Percentiles rank a stretch among this genome's conserved stretches.
These are phyloP conservation scores for Neurospora sp. DNA, from an alignment of 495 filamentous ascomycete genomes.

Conservation along the genomic window DNA sequence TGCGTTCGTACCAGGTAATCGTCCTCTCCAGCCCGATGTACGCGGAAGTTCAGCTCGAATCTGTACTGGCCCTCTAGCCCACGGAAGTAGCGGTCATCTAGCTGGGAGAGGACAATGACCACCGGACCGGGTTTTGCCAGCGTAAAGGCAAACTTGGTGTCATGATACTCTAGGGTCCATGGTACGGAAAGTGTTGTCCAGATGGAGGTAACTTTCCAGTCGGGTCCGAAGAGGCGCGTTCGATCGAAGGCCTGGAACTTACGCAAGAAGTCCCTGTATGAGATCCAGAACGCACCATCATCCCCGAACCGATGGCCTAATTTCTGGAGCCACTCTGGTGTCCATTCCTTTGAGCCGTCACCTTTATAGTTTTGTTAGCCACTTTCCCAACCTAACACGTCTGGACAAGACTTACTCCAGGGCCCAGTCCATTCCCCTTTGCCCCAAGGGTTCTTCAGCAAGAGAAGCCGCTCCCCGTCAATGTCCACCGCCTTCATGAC, in stretches of 20 bases:
- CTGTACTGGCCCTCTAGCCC: slow-evolving; percentile 75
- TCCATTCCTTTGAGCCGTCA: slow-evolving; percentile 89
- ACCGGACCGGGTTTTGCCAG: slow-evolving; percentile 56
- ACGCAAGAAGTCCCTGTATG: slow-evolving; percentile 70
- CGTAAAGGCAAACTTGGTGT: slow-evolving; percentile 68
- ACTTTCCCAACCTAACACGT: not conserved
- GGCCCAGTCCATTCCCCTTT: slow-evolving; percentile 70
- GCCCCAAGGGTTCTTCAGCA: slow-evolving; percentile 86
- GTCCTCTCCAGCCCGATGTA: slow-evolving; percentile 70
- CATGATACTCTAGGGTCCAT: slow-evolving; percentile 77
- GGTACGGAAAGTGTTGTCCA: slow-evolving; percentile 82
- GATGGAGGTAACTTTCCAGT: slow-evolving; percentile 72
- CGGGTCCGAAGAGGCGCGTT: slow-evolving; percentile 76
- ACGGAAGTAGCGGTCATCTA: slow-evolving; percentile 77
- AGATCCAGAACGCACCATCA: slow-evolving; percentile 65
- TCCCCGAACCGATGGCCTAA: slow-evolving; percentile 80
- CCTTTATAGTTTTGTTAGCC: slow-evolving; percentile 8
- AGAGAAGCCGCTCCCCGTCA: slow-evolving; percentile 61
- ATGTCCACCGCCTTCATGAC: slow-evolving; percentile 75
- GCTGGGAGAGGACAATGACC: slow-evolving; percentile 72
- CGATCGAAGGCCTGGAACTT: slow-evolving; percentile 78
- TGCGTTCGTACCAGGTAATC: slow-evolving; percentile 80
- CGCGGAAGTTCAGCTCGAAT: slow-evolving; percentile 68
- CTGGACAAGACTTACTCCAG: slow-evolving; percentile 45
- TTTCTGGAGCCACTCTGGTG: slow-evolving; percentile 71